A percentile compares a stretch with the other conserved stretches of the same genome.
phyloP scores from a whole-genome alignment of 805 yeast species.

The Wickerhamiella cacticola region DNA sequence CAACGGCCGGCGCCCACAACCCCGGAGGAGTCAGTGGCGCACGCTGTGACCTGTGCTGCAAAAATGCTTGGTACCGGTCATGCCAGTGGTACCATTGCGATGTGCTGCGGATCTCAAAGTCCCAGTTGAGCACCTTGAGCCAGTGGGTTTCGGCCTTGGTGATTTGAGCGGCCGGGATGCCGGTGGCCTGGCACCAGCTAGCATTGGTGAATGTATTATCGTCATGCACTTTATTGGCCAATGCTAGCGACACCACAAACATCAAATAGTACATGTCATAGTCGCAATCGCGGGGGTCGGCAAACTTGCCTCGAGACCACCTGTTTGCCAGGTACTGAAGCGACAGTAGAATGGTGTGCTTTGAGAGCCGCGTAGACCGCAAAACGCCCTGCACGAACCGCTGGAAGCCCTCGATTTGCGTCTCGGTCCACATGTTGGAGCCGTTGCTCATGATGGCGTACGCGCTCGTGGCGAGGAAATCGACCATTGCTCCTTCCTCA shows the following conservation, averaged over 20 bases:
- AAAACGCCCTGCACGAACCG: slow-evolving; percentile 53
- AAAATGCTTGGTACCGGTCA: slow-evolving; percentile 6
- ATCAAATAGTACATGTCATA: slow-evolving; percentile 34
- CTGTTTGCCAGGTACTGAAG: slow-evolving; percentile 67
- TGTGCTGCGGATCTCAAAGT: slow-evolving; percentile 2
- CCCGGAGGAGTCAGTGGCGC: slow-evolving; percentile 5
- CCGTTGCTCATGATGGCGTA: slow-evolving; percentile 37
- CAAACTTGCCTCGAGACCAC: slow-evolving; percentile 31
- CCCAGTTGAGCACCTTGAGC: slow-evolving; percentile 30
- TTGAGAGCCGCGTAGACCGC: slow-evolving; percentile 78
- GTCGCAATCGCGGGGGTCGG: slow-evolving; percentile 26
- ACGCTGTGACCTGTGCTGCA: background rate
- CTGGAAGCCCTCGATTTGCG: slow-evolving; percentile 41
- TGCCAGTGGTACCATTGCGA: slow-evolving; percentile 9
- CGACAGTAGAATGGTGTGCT: slow-evolving; percentile 66
- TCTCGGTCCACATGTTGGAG: slow-evolving; percentile 21
- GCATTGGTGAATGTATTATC: slow-evolving; percentile 92
- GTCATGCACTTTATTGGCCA: slow-evolving; percentile 90
- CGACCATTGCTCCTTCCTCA: slow-evolving; percentile 64
- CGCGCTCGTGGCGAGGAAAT: slow-evolving; percentile 63
- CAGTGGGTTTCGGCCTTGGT: slow-evolving; percentile 61
- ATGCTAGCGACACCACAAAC: slow-evolving; percentile 55
- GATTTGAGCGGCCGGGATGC: slow-evolving; percentile 47
- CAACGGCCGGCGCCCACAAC: background rate
- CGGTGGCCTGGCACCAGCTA: slow-evolving; percentile 96